phyloP scores from a whole-genome alignment of 257 asterid genomes.

The Solanum appendiculatum region DNA sequence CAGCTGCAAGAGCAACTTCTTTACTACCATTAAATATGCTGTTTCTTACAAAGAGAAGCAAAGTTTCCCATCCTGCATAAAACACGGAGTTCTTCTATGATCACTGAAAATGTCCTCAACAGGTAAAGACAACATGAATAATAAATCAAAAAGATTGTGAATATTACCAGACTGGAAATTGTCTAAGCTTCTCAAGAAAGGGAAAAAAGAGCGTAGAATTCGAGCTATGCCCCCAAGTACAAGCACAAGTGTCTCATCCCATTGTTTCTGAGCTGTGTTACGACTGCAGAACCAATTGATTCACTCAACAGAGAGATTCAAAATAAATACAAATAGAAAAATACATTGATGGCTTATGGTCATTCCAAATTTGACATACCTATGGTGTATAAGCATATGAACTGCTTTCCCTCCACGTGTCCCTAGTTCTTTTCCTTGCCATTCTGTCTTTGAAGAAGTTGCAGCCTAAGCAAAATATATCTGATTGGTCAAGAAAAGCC shows the following conservation, averaged over 20 bases:
- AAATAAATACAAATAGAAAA: background rate
- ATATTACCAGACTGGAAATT: slow-evolving; percentile 67
- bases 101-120: background rate
- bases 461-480: slow-evolving; percentile 57
- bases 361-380: slow-evolving; percentile 33
- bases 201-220: slow-evolving; percentile 76
- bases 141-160: background rate
- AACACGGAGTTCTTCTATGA: slow-evolving; percentile 7
- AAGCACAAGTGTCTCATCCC: slow-evolving; percentile 99
- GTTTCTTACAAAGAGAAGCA: slow-evolving; percentile 64
- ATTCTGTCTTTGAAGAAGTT: slow-evolving; percentile 95
- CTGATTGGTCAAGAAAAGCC: slow-evolving; percentile 10
- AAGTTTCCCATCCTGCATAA: slow-evolving; percentile 79
- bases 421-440: slow-evolving; percentile 99
- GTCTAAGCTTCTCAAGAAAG: slow-evolving; percentile 56
- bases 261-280: slow-evolving; percentile 97
- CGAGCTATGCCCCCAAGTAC: slow-evolving; percentile 92
- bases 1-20: slow-evolving; percentile 91
- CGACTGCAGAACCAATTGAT: slow-evolving; percentile 50
- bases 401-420: slow-evolving; percentile 94
- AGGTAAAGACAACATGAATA: background rate
- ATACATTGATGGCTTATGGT: background rate
- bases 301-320: background rate
- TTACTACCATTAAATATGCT: slow-evolving; percentile 86
- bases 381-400: slow-evolving; percentile 99